These are phyloP conservation scores for Saitozyma podzolica DNA, from an alignment of 768 basidiomycete genomes.

Conservation along the genomic window DNA sequence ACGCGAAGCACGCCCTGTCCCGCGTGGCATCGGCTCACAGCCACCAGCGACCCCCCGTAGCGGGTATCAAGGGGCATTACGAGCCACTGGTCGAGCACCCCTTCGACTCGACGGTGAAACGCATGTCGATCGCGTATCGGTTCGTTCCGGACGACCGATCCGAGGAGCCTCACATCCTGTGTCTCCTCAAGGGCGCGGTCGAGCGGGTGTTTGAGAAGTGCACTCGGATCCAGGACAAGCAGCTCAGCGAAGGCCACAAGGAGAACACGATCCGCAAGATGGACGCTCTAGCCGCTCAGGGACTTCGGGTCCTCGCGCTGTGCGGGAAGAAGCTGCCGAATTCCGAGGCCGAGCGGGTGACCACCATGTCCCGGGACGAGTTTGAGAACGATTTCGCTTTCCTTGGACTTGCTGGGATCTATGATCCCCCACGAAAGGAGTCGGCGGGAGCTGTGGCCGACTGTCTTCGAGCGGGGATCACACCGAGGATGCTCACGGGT, in stretches of 20 bases:
- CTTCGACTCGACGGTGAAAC: conserved; percentile 60
- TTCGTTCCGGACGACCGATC: conserved; percentile 27
- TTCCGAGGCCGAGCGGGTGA: conserved; percentile 46
- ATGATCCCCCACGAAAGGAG: conserved; percentile 62
- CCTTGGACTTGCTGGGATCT: conserved; percentile 61
- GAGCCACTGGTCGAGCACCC: conserved; percentile 55
- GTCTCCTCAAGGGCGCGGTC: conserved; percentile 54
- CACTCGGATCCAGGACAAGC: conserved; percentile 38
- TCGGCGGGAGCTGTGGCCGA: conserved; percentile 59
- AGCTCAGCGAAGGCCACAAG: conserved; percentile 38
- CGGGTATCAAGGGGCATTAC: conserved; percentile 46
- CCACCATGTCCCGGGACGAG: conserved; percentile 54
- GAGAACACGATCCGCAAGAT: conserved; percentile 43
- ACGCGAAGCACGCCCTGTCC: conserved; percentile 17
- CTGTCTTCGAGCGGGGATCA: conserved; percentile 60
- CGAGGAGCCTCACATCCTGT: conserved; percentile 33
- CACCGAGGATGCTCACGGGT: conserved; percentile 60
- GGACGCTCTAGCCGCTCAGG: conserved; percentile 53
- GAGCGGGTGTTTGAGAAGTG: conserved; percentile 61
- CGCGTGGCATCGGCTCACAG: conserved; percentile 16
- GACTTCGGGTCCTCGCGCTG: conserved; percentile 54
- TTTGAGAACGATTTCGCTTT: conserved; percentile 59
- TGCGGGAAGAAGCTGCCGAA: conserved; percentile 51
- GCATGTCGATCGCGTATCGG: conserved; percentile 55
- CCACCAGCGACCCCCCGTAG: conserved; percentile 27